Evolutionary conservation across 352 stramenopile species (phyloP).

Genomic region (Phytophthora chlamydospora): DNA sequence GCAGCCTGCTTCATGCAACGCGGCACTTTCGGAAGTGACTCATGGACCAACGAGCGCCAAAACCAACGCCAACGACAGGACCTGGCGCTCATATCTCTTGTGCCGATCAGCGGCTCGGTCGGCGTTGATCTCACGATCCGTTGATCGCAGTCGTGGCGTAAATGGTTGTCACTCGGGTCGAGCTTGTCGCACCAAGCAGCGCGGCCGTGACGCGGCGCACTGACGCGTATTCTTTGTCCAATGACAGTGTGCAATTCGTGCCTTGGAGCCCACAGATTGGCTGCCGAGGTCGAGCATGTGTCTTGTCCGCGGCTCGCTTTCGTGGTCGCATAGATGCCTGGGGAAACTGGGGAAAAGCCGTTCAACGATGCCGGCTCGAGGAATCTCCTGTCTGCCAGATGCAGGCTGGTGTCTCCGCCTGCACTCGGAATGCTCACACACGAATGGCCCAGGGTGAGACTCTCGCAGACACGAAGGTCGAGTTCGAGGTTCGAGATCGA

Average conservation of each 20-base stretch:
- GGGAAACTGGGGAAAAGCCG: slow-evolving; percentile 23
- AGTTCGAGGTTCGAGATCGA: not conserved
- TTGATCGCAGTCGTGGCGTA: slow-evolving; percentile 25
- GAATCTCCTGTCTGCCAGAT: slow-evolving; percentile 14
- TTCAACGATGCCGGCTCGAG: slow-evolving; percentile 12
- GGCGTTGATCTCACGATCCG: slow-evolving; percentile 29
- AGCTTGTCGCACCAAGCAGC: slow-evolving; percentile 35
- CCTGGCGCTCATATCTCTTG: slow-evolving; percentile 23
- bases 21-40: slow-evolving; percentile 22
- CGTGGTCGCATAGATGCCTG: slow-evolving; percentile 26
- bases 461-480: not conserved
- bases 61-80: slow-evolving; percentile 6
- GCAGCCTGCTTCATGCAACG: not conserved
- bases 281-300: slow-evolving; percentile 12
- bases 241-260: slow-evolving; percentile 10
- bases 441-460: slow-evolving; percentile 2
- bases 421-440: slow-evolving; percentile 29
- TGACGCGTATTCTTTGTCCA: not conserved
- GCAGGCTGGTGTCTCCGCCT: slow-evolving; percentile 2
- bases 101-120: slow-evolving; percentile 19
- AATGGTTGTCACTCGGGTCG: slow-evolving; percentile 12
- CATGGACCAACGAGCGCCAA: not conserved
- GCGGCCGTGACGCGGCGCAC: slow-evolving; percentile 15
- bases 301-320: slow-evolving; percentile 14
- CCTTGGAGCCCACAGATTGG: not conserved